Evolutionary conservation across 192 early-diverging fungal species (phyloP), one percentile per base, ranked within the genome.

Genomic region (Hyaloraphidium curvatum): DNA sequence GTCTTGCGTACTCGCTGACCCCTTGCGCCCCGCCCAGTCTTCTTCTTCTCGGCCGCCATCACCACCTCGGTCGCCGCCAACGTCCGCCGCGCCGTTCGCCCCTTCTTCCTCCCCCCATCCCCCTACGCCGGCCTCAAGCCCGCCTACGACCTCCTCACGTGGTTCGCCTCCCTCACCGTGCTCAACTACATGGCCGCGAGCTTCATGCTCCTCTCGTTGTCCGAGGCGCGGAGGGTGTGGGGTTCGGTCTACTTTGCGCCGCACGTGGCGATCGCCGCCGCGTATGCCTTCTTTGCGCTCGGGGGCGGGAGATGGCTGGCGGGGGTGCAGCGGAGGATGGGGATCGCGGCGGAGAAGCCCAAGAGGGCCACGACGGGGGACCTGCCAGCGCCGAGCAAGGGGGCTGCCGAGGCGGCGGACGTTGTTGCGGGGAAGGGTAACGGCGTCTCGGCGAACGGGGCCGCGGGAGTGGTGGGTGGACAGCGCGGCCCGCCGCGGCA

Each of bases 141-240:
- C 5, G 50, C 67, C 22, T 94, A 94, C 60, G 80, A 89, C 55
- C 27, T 80, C 1, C 55, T 72, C 35, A 83, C 84, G n/a, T 86
- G 75, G 76, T 31, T 71, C 7, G 11, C 73, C 39, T 78, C 84
- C 25, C 76, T 80, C 55, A 57, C 68, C 28, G 62, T 69, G 2
- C 68, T 91, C 31, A 80, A 86, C 65, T 82, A 79, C 59, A 30
- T 74, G 3, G 74, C 71, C 23, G 68, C 75, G 31, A 75, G 84
- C 5, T 91, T 88, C 56, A 66, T 84, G 59, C 51, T 85, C 26
- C 67, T 85, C 22, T 56, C 69, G 0, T 61, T 82, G 27, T 52
- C 52, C 17, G 57, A 68, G 29, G 78, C 78, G 31, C 39, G 84
- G 27, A 29, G 40, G 22, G 65, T 77, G 19, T 87, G 82, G 85